phyloP scores from a whole-genome alignment of 2,329 filamentous ascomycete genomes.

The Paecilomyces sp. region DNA sequence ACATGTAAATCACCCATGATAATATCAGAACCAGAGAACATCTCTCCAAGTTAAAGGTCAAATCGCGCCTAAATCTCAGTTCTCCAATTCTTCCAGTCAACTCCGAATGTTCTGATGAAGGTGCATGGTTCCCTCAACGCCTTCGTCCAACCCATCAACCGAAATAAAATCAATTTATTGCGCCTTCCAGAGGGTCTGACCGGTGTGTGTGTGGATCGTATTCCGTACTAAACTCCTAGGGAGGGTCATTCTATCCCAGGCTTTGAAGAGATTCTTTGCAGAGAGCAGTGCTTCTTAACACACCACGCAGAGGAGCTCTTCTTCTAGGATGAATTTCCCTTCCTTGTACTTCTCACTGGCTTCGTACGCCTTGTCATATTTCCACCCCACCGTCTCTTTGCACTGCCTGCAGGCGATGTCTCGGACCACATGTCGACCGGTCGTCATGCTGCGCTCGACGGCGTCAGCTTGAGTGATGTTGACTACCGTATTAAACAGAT shows the following conservation, averaged over 20 bases:
- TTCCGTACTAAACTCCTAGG: not conserved
- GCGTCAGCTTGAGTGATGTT: constrained; percentile 76
- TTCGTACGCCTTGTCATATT: constrained; percentile 97
- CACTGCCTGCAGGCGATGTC: constrained; percentile 91
- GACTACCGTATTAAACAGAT: constrained; percentile 89
- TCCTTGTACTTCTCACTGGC: constrained; percentile 94
- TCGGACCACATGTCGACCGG: constrained; percentile 84
- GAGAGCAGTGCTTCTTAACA: not conserved
- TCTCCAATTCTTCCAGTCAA: not conserved
- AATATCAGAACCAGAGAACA: not conserved
- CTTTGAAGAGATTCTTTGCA: not conserved
- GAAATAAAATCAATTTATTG: not conserved
- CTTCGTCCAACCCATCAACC: not conserved
- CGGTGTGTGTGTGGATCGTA: not conserved
- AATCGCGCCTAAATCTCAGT: not conserved
- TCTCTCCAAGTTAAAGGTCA: not conserved
- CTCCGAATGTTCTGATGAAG: not conserved
- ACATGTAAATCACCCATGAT: not conserved
- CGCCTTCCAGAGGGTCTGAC: not conserved
- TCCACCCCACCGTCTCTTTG: constrained; percentile 92
- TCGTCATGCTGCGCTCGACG: constrained; percentile 97
- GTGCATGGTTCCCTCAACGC: not conserved
- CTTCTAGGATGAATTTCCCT: constrained; percentile 94
- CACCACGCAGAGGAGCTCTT: constrained; percentile 69
- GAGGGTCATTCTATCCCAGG: not conserved